A percentile compares a stretch with the other conserved stretches of the same genome.
phyloP scores from a whole-genome alignment of 2,329 filamentous ascomycete genomes.

The Macroventuria anomochaeta region DNA sequence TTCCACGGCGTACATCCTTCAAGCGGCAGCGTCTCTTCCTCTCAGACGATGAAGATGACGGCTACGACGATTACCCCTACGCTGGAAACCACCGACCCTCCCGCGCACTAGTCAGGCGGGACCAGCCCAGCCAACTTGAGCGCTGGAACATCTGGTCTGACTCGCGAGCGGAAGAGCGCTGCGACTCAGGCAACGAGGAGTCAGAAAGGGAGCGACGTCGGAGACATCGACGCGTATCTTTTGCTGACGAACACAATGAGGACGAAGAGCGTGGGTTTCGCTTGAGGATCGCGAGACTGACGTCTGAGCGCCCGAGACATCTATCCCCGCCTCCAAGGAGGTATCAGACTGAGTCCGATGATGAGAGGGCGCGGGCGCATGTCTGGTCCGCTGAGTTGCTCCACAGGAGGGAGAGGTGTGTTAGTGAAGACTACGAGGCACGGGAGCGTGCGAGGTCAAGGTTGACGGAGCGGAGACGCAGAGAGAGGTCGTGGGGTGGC shows the following conservation, averaged over 20 bases:
- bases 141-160: slow-evolving; percentile 43
- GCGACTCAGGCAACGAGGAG: slow-evolving; percentile 12
- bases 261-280: slow-evolving; percentile 33
- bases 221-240: slow-evolving; percentile 4
- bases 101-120: slow-evolving; percentile 35
- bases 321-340: slow-evolving; percentile 13
- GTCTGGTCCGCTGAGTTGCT: slow-evolving; percentile 32
- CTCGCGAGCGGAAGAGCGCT: not conserved
- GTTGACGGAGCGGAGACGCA: slow-evolving; percentile 9
- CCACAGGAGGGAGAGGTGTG: slow-evolving; percentile 34
- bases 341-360: not conserved
- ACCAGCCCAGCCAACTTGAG: slow-evolving; percentile 29
- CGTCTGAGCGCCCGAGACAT: not conserved
- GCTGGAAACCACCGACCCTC: slow-evolving; percentile 26
- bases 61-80: slow-evolving; percentile 44
- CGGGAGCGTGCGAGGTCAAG: slow-evolving; percentile 32
- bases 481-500: slow-evolving; percentile 18
- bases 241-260: slow-evolving; percentile 17
- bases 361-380: slow-evolving; percentile 10
- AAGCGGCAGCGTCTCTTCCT: slow-evolving; percentile 34
- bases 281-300: slow-evolving; percentile 28
- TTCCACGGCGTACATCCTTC: slow-evolving; percentile 32
- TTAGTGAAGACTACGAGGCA: slow-evolving; percentile 36
- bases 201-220: slow-evolving; percentile 1
- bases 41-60: slow-evolving; percentile 35